These are phyloP conservation scores for Leptographium wingfieldii DNA, from an alignment of 2,329 filamentous ascomycete species.

Conservation along the genomic window DNA sequence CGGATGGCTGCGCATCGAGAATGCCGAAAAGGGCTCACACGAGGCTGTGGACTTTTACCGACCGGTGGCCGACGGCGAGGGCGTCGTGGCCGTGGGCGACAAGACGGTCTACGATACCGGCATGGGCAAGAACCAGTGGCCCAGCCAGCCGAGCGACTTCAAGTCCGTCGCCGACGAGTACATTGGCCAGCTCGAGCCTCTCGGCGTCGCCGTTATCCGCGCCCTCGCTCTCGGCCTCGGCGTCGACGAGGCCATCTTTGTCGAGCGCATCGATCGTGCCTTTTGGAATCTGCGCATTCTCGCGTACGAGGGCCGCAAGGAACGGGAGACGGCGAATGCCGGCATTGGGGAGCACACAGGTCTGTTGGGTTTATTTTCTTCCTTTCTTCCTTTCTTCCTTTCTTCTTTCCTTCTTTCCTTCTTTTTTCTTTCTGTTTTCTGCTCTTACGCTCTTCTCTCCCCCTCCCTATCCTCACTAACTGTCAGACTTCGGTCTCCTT, in stretches of 20 bases:
- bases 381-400: not conserved
- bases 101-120: not conserved
- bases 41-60: constrained; percentile 6
- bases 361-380: not conserved
- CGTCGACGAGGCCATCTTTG: constrained; percentile 1
- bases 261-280: constrained; percentile 3
- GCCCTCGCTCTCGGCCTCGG: not conserved
- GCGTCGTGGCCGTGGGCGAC: not conserved
- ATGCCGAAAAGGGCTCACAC: constrained; percentile 1
- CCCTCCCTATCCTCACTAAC: not conserved
- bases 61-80: not conserved
- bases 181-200: not conserved
- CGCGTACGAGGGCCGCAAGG: constrained; percentile 2
- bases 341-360: constrained; percentile 6
- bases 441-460: no score
- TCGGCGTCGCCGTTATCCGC: constrained; percentile 1
- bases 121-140: constrained; percentile 4
- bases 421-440: not conserved
- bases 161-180: constrained; percentile 1
- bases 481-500: constrained; percentile 2
- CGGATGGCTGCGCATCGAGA: constrained; percentile 4
- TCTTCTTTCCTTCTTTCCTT: no score
- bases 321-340: not conserved
- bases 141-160: not conserved
- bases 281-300: constrained; percentile 7